Evolutionary conservation across 441 rosid species (phyloP), one percentile per base, ranked within the genome.

Genomic region (Melastoma candidum): DNA sequence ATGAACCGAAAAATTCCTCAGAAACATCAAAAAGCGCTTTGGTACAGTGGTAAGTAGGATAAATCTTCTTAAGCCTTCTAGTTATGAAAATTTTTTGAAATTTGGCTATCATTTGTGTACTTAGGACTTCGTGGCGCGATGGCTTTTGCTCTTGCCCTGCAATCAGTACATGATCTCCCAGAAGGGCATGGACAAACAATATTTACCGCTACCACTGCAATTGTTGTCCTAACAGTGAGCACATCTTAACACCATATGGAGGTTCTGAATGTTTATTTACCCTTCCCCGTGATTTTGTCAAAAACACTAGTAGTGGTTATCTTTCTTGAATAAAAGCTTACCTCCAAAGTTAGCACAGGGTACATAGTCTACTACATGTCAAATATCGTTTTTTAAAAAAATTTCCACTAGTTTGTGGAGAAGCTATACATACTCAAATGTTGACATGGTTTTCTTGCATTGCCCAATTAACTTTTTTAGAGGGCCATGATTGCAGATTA

Each of bases 91-190:
- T 44, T 13, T 36, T 13, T n/a, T 51, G n/a, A 17, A 44, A 44
- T 47, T 47, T 9, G 24, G 7, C 22, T 29, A 32, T 46, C 53
- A 26, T 47, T 48, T 27, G 25, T 51, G 11, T 47, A 44, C 29
- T 22, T 73, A 93, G 99, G 99, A 51, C 99, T 93, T 77, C 76
- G 97, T 74, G 99, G 99, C 50, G 99, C 99, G 43, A 93, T 93
- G 99, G 99, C 99, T 56, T 93, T 93, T 84, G 99, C 99, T 48
- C 96, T 93, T 76, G 99, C 99, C 63, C 78, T 93, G 79, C 97
- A 93, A 67, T 86, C 99, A 36, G 74, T 93, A 66, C 99, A 93
- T 64, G 97, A 93, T 70, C 96, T 93, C 65, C 95, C 96, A n/a
- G 95, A 86, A 65, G 99, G 99, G 59, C 99, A 89, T 73, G 99